These are phyloP conservation scores for Parafenestella ontariensis DNA, from an alignment of 2,329 filamentous ascomycete genomes.

Conservation along the genomic window DNA sequence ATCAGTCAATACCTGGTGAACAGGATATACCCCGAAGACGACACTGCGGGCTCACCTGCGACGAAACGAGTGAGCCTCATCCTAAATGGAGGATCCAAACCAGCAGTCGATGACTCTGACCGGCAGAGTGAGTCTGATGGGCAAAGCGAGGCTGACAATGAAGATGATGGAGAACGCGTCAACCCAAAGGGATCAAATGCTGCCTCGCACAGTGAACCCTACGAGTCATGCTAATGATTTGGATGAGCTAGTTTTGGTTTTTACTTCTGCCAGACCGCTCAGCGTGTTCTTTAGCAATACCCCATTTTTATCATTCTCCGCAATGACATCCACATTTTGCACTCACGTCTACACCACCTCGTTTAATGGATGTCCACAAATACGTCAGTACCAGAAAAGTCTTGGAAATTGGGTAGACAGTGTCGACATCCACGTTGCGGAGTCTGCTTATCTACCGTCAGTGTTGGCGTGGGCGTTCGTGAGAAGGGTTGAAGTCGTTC, in stretches of 20 bases:
- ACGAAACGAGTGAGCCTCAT: constrained; percentile 5
- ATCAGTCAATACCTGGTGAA: constrained; percentile 19
- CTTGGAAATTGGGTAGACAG: no score
- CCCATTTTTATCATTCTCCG: neutral
- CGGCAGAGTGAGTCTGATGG: constrained; percentile 5
- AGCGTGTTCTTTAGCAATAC: constrained; percentile 3
- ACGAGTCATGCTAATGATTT: constrained; percentile 1
- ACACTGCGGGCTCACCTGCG: constrained; percentile 3
- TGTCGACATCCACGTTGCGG: no score
- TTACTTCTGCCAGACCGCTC: neutral
- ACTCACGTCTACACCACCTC: no score
- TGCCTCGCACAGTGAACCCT: neutral
- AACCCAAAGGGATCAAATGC: neutral
- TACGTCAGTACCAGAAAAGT: no score
- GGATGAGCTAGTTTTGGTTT: neutral
- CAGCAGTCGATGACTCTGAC: constrained; percentile 1
- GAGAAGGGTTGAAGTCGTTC: no score
- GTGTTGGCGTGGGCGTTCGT: no score
- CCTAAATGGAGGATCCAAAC: constrained; percentile 4
- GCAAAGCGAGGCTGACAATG: constrained; percentile 2
- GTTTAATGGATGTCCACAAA: no score
- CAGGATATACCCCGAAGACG: constrained; percentile 16
- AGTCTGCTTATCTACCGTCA: no score
- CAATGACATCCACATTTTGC: neutral
- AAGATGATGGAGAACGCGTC: neutral